Evolutionary conservation across 805 yeast species (phyloP), one percentile per base, ranked within the genome.

Genomic region (Zygotorulaspora sp.): DNA sequence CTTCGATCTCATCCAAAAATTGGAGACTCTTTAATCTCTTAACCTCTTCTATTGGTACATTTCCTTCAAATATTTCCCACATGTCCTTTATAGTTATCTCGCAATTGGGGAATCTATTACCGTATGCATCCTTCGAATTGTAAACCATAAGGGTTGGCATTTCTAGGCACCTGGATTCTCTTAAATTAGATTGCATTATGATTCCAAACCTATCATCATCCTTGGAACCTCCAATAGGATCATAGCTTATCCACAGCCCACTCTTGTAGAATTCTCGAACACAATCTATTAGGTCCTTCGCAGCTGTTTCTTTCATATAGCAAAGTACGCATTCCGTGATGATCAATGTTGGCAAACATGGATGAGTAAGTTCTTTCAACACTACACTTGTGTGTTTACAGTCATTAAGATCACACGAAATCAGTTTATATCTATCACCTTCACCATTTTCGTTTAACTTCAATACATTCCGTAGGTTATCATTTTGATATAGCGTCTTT

Each of bases 261-360:
- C 49, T 33, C 2, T 21, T 8, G 43, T 67, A 62, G 7, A 19
- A 17, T 0, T 40, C 25, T 11, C 49, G 45, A 50, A 75, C 54
- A 17, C 58, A 52, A 8, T 49, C 42, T 10, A 77, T 59, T 14
- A 74, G 60, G 4, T 31, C 18, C n/a, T 55, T 54, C 15, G 77
- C 67, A 9, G 66, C 71, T 10, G 51, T 45, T 1, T 74, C 70
- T 3, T 67, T 60, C 36, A 72, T 50, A 52, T 77, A 77, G 49
- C 83, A 77, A 11, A 77, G 53, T 25, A 72, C 75, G 52, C 82
- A 77, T 53, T 77, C 83, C 32, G 81, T 74, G 15, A 77, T 58
- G 3, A 76, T 57, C 10, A 77, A 43, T 0, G 81, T 74, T 2
- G 81, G 81, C 0, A 48, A 25, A 2, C 35, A 41, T 1, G 36